Evolutionary conservation across 805 yeast genomes (phyloP).

Genomic region (Ogataea salicorniae): DNA sequence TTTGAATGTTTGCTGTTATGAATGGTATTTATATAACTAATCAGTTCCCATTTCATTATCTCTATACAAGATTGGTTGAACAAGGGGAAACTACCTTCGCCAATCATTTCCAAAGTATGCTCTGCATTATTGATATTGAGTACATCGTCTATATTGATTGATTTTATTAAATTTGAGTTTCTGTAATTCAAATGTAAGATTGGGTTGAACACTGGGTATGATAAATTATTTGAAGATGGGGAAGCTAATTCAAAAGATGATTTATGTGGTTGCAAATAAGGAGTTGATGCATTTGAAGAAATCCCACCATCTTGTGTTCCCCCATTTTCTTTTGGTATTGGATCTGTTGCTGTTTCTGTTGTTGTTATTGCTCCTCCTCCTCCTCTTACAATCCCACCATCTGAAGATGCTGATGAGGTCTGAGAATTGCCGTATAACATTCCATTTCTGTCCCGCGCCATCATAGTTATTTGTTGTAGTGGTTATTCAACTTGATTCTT

Average conservation of each 20-base stretch:
- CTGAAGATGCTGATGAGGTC: no score
- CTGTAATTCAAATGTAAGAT: conserved; percentile 18
- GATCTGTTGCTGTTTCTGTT: no score
- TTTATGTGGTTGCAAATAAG: not conserved
- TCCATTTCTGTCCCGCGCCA: no score
- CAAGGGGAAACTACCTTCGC: conserved; percentile 35
- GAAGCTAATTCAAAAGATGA: not conserved
- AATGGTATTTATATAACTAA: conserved; percentile 28
- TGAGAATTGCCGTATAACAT: no score
- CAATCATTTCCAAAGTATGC: conserved; percentile 20
- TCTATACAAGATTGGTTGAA: conserved; percentile 40
- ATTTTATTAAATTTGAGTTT: conserved; percentile 10
- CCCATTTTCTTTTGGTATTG: no score
- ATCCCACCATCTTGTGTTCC: not conserved
- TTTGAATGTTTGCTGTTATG: conserved; percentile 18
- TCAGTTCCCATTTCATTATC: conserved; percentile 37
- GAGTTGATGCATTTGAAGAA: not conserved
- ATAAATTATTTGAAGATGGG: not conserved
- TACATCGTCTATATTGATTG: conserved; percentile 8
- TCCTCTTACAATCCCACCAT: no score
- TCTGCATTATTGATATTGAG: conserved; percentile 12
- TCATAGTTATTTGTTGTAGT: no score
- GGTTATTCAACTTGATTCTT: no score
- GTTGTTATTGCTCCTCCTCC: no score
- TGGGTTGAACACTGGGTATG: conserved; percentile 22